These are phyloP conservation scores for Linderniella brevidens DNA, from an alignment of 257 asterid species.

Conservation along the genomic window DNA sequence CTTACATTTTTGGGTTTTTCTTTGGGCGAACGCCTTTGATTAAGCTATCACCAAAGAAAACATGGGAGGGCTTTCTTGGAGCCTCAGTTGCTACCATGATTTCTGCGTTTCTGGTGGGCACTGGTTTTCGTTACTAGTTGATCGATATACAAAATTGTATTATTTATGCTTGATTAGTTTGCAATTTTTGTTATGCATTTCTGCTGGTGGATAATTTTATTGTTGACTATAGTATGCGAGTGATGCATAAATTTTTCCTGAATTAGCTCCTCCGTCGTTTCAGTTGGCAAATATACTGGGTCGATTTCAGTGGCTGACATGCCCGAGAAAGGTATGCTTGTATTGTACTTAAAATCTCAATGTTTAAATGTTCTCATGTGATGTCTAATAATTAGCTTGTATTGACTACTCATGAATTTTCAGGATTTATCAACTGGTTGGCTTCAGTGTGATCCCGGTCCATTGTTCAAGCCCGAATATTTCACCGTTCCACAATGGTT, in stretches of 20 bases:
- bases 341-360: conserved; percentile 9
- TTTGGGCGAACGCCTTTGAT: conserved; percentile 90
- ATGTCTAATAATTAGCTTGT: neutral
- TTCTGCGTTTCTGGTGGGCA: conserved; percentile 79
- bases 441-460: conserved; percentile 93
- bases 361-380: neutral
- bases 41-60: conserved; percentile 93
- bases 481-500: conserved; percentile 51
- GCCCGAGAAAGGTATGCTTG: conserved; percentile 97
- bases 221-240: conserved; percentile 3
- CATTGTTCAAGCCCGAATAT: conserved; percentile 64
- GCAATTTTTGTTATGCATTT: too few relatives aligned
- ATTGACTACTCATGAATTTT: conserved; percentile 2
- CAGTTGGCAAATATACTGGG: conserved; percentile 88
- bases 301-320: conserved; percentile 82
- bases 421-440: conserved; percentile 93
- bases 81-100: conserved; percentile 76
- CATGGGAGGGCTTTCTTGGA: conserved; percentile 98
- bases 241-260: conserved; percentile 4
- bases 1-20: conserved; percentile 78
- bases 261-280: conserved; percentile 10
- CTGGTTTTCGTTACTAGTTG: conserved; percentile 4
- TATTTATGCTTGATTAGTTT: neutral
- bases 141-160: neutral
- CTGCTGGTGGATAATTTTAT: neutral